Base-by-base conservation (phyloP, 208 protist genomes). In the Angomonas ambiguus region DNA sequence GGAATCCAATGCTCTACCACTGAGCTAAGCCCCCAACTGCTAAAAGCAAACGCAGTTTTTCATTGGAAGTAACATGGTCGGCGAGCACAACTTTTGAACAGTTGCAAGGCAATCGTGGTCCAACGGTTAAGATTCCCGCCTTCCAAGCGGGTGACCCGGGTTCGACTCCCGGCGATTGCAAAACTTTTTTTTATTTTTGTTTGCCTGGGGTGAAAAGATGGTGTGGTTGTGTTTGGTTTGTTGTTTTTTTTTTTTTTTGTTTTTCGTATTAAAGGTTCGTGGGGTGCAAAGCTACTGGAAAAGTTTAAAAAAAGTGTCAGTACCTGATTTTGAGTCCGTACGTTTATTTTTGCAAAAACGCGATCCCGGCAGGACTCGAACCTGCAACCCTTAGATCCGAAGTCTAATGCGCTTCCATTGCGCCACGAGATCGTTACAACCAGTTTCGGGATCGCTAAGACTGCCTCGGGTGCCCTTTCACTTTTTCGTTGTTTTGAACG, bases 371-470 rank as follows among this genome's bases (percentile, higher is more conserved):
- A 83, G 77, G 77, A 80, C 69, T 83, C 77, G 77, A 83, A 83
- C 77, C 77, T 83, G 77, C 77, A 83, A 83, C 77, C 77, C 72
- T 83, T 74, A 80, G 77, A 83, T 83, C 77, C 77, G 77, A 83
- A 83, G 77, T 83, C 77, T 80, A 74, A 79, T 83, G 73, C 77
- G 77, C 77, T 83, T 80, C 77, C 77, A 80, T 83, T 83, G 77
- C 77, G 77, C 77, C 74, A 83, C 69, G 77, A 83, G 77, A 78
- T 73, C 76, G n/a, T 45, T 45, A 16, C 11, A 45, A 45, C 11
- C 8, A 45, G 38, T 45, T n/a, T n/a, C n/a, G n/a, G n/a, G n/a
- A n/a, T n/a, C n/a, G n/a, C n/a, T n/a, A n/a, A n/a, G n/a, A n/a
- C n/a, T n/a, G n/a, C n/a, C n/a, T n/a, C n/a, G n/a, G n/a, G n/a